Evolutionary conservation across 352 stramenopile genomes (phyloP).

Genomic region (Phytopythium boreale): DNA sequence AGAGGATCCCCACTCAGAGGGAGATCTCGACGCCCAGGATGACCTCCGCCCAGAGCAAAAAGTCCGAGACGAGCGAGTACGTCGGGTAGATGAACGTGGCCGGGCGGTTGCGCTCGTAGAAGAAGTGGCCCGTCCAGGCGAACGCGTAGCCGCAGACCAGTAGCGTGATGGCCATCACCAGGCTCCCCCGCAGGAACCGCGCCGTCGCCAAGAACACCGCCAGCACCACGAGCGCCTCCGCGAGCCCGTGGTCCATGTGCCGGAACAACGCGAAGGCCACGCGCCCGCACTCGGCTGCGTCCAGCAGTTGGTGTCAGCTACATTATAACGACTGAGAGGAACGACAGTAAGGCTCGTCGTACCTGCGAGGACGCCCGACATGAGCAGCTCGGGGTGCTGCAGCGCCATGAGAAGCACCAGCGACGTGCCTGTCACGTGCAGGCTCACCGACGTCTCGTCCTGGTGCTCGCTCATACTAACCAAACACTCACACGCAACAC

Average conservation of each 20-base stretch:
- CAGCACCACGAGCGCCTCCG: constrained; percentile 26
- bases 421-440: constrained; percentile 42
- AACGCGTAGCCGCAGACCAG: constrained; percentile 51
- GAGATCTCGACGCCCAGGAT: constrained; percentile 33
- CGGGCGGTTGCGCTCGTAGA: constrained; percentile 55
- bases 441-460: constrained; percentile 36
- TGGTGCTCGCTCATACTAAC: constrained; percentile 29
- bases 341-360: not conserved
- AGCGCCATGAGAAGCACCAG: constrained; percentile 32
- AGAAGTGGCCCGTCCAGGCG: constrained; percentile 63
- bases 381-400: constrained; percentile 33
- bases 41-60: constrained; percentile 48
- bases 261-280: constrained; percentile 39
- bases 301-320: not conserved
- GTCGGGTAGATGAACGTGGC: constrained; percentile 73
- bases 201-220: constrained; percentile 27
- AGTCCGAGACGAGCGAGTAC: constrained; percentile 60
- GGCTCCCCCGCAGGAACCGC: constrained; percentile 31
- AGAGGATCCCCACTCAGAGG: constrained; percentile 23
- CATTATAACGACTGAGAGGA: not conserved
- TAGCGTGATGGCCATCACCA: constrained; percentile 12
- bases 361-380: constrained; percentile 23
- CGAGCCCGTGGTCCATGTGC: constrained; percentile 31
- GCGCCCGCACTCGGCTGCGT: constrained; percentile 29
- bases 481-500: not conserved